These are phyloP conservation scores for Ephemerocybe angulata DNA, from an alignment of 768 basidiomycete genomes.

Conservation along the genomic window DNA sequence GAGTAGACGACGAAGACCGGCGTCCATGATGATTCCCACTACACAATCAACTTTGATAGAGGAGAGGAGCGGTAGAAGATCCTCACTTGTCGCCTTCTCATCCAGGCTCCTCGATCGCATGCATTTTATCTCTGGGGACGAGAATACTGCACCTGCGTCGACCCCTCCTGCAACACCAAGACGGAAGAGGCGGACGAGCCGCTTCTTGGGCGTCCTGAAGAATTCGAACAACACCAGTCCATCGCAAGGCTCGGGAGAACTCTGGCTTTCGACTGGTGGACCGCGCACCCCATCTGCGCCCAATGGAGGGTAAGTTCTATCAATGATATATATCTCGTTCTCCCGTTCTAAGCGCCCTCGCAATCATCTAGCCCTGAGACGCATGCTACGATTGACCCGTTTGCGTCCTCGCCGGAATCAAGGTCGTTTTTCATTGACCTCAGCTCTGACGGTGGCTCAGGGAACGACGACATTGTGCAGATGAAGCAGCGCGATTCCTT, in stretches of 20 bases:
- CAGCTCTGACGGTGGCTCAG: conserved; percentile 13
- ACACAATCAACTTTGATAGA: conserved; percentile 10
- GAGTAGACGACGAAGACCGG: conserved; percentile 17
- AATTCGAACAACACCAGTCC: background rate
- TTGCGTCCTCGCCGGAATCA: conserved; percentile 37
- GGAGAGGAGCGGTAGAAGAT: conserved; percentile 21
- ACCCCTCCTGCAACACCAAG: conserved; percentile 14
- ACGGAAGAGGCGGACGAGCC: conserved; percentile 15
- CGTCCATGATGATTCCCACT: conserved; percentile 27
- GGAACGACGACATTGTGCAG: conserved; percentile 20
- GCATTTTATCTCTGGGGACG: conserved; percentile 17
- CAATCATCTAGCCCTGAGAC: background rate
- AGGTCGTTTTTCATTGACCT: conserved; percentile 40
- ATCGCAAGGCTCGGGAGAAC: conserved; percentile 17
- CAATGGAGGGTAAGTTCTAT: conserved; percentile 18
- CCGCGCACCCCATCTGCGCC: conserved; percentile 24
- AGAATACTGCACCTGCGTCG: conserved; percentile 16
- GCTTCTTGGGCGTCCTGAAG: conserved; percentile 6
- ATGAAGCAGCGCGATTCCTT: conserved; percentile 38
- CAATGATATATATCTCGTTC: background rate
- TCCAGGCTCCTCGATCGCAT: conserved; percentile 34
- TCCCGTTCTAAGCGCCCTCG: background rate
- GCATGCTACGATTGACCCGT: conserved; percentile 34
- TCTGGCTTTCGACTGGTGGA: conserved; percentile 33
- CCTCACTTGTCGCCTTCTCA: conserved; percentile 33